These are phyloP conservation scores for Calonectria multiphialidica DNA, from an alignment of 2,329 filamentous ascomycete genomes.

Conservation along the genomic window DNA sequence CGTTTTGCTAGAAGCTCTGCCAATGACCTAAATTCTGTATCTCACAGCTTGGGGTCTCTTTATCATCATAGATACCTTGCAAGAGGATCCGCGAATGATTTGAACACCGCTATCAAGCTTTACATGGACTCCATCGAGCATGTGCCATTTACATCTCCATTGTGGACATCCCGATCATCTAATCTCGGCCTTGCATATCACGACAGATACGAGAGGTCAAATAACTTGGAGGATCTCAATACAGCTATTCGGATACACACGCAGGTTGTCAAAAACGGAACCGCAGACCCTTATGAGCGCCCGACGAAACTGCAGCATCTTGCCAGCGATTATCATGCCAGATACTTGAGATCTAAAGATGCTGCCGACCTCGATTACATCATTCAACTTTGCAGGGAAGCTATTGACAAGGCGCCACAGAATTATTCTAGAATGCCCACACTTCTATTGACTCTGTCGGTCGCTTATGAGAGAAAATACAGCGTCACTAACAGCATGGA, in stretches of 20 bases:
- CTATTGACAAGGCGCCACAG: not conserved
- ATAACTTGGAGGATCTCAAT: not conserved
- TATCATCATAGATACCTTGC: too few species aligned
- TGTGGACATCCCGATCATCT: too few species aligned
- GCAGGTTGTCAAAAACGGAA: not conserved
- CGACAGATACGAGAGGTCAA: not conserved
- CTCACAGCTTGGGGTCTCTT: too few species aligned
- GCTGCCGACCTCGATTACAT: not conserved
- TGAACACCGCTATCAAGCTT: too few species aligned
- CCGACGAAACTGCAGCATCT: not conserved
- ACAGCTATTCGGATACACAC: not conserved
- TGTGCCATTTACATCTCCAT: too few species aligned
- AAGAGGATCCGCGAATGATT: too few species aligned
- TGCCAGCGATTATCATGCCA: not conserved
- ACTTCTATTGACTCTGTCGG: not conserved
- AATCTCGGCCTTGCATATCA: not conserved
- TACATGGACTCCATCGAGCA: too few species aligned
- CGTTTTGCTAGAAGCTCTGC: too few species aligned
- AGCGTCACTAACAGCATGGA: not conserved
- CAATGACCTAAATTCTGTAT: too few species aligned
- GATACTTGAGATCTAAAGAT: not conserved
- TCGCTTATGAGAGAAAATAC: not conserved
- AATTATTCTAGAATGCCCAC: not conserved
- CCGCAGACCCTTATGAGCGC: not conserved
- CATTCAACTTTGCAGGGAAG: not conserved